Percentiles rank a stretch among this genome's conserved stretches.
Evolutionary conservation across 352 stramenopile species (phyloP).

Genomic region (Salisapilia sapeloensis): DNA sequence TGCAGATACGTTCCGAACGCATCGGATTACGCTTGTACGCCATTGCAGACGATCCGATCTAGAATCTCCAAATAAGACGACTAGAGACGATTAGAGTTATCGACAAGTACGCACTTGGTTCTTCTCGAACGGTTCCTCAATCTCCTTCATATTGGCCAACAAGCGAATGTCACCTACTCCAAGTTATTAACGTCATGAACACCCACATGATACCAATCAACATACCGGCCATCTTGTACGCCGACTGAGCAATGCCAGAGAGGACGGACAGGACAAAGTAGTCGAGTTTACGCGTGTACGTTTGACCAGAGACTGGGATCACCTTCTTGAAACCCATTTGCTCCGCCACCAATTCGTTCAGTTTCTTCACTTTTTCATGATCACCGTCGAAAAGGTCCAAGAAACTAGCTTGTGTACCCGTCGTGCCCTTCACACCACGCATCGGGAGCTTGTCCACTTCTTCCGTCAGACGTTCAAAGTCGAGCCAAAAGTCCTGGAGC

Average conservation of each 20-base stretch:
- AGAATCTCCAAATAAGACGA: not conserved
- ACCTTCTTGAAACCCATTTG: constrained; percentile 96
- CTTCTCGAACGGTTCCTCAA: constrained; percentile 90
- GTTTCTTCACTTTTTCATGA: constrained; percentile 96
- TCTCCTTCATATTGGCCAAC: constrained; percentile 98
- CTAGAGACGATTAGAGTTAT: not conserved
- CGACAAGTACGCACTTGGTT: constrained; percentile 36
- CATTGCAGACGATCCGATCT: constrained; percentile 97
- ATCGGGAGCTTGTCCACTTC: constrained; percentile 94
- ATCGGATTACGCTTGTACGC: constrained; percentile 99
- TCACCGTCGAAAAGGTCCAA: constrained; percentile 98
- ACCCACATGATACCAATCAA: not conserved
- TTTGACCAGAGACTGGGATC: constrained; percentile 96
- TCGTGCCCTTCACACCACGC: constrained; percentile 97
- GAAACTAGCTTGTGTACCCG: constrained; percentile 97
- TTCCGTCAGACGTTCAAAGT: constrained; percentile 90
- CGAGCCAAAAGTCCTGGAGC: constrained; percentile 96
- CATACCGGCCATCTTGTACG: constrained; percentile 96
- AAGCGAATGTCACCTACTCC: constrained; percentile 90
- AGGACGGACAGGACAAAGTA: constrained; percentile 92
- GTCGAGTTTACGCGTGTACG: constrained; percentile 98
- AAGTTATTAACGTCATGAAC: not conserved
- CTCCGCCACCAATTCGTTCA: constrained; percentile 92
- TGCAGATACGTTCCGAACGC: constrained; percentile 96
- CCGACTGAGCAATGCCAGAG: constrained; percentile 92